A percentile compares a stretch with the other conserved stretches of the same genome.
Evolutionary conservation across 139 green algal species (phyloP).

Genomic region (Volvox reticuliferus): DNA sequence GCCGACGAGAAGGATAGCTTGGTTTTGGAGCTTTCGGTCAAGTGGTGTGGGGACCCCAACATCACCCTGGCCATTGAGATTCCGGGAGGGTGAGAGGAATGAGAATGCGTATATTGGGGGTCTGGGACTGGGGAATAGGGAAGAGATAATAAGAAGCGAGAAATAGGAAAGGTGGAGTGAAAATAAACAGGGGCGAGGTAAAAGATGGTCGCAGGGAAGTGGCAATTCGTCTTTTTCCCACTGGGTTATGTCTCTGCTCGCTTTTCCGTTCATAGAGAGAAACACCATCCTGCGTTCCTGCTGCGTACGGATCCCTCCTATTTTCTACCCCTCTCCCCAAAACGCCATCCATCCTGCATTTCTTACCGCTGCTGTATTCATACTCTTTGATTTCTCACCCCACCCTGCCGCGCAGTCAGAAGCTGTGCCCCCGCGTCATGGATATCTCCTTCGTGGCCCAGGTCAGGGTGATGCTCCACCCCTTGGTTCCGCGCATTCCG

Average conservation of each 20-base stretch:
- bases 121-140: neutral
- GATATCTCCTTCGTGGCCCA: conserved; percentile 84
- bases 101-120: neutral
- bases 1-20: conserved; percentile 42
- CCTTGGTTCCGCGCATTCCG: conserved; percentile 79
- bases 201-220: neutral
- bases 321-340: neutral
- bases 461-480: conserved; percentile 70
- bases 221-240: neutral
- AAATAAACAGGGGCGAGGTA: neutral
- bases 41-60: conserved; percentile 90
- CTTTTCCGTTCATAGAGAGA: neutral
- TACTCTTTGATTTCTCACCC: neutral
- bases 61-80: conserved; percentile 86
- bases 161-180: neutral
- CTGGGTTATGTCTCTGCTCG: neutral
- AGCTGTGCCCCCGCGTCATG: conserved; percentile 88
- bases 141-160: neutral
- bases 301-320: neutral
- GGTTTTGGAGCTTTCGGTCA: conserved; percentile 83
- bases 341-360: too few relatives aligned
- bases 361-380: too few relatives aligned
- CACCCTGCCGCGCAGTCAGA: conserved; percentile 53
- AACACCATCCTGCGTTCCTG: neutral
- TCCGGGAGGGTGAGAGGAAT: neutral